These are phyloP conservation scores for Fusarium sp. DNA, from an alignment of 2,329 filamentous ascomycete species.

Conservation along the genomic window DNA sequence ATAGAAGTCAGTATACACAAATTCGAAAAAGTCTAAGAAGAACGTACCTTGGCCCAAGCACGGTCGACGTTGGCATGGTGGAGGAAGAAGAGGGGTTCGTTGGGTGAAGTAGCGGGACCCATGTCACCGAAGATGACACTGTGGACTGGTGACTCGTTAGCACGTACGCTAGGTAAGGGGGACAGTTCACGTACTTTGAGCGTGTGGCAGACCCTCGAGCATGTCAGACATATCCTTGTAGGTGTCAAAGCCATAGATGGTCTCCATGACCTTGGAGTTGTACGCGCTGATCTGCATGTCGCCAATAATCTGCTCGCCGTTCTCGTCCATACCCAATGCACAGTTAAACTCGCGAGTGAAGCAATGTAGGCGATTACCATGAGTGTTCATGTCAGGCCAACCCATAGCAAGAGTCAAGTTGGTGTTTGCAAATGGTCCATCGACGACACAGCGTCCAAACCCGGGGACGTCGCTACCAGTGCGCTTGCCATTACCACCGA, in stretches of 20 bases:
- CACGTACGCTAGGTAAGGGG: rapidly evolving
- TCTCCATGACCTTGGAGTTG: constrained; percentile 19
- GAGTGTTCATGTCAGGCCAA: constrained; percentile 17
- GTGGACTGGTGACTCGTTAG: constrained; percentile 8
- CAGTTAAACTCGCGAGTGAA: constrained; percentile 25
- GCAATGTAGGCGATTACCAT: neutral
- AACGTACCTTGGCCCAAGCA: constrained; percentile 23
- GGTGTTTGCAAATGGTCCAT: constrained; percentile 25
- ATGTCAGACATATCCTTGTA: constrained; percentile 1
- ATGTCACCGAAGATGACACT: constrained; percentile 44
- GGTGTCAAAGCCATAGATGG: constrained; percentile 21
- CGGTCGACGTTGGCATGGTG: constrained; percentile 49
- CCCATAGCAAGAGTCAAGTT: constrained; percentile 24
- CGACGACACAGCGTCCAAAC: constrained; percentile 11
- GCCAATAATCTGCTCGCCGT: constrained; percentile 1
- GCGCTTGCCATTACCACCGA: constrained; percentile 3
- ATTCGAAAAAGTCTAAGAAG: rapidly evolving
- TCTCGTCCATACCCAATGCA: neutral
- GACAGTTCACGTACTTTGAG: constrained; percentile 3
- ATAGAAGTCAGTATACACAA: neutral
- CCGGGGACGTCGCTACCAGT: constrained; percentile 16
- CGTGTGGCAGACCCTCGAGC: constrained; percentile 25
- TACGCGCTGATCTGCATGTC: constrained; percentile 20
- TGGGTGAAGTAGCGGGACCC: constrained; percentile 46
- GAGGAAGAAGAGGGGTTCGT: constrained; percentile 48